Evolutionary conservation across 2,329 filamentous ascomycete genomes (phyloP), one percentile per base, ranked within the genome.

Genomic region (Colletotrichum echinochloae): DNA sequence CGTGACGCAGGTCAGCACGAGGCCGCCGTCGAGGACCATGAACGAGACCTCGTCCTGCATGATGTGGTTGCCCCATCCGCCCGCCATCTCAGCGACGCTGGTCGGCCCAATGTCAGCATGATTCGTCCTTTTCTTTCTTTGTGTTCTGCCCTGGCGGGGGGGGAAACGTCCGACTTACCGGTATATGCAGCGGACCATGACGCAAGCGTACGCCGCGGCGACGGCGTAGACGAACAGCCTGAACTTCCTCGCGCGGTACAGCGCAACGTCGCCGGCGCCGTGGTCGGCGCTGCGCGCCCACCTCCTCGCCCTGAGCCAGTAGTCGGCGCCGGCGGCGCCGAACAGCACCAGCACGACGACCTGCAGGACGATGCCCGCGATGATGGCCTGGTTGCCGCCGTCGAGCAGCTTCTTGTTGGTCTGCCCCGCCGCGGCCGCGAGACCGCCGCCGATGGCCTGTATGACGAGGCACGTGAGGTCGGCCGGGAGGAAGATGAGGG

Each of bases 21-120:
- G 84, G 65, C 81, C 81, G 71, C 75, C 75, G 74, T 91, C 89
- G 48, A 91, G 83, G 16, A 87, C 84, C 70, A 90, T 83, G 74
- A 91, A 91, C 23, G 85, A 86, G 54, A 82, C 80, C 80, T 91
- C 82, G 77, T 90, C 84, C 73, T 89, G 87, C 88, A 91, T 91
- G 76, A 91, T 87, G 20, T 82, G 76, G 79, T 89, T 90, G 12
- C 86, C 87, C 88, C 89, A 91, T 26, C 89, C 89, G 33, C 87
- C 87, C 2, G 86, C 85, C 87, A 91, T 90, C 77, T 91, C 89
- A 1, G 85, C 86, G 63, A 91, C 87, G 74, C 88, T 89, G 63
- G 30, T 2, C 1, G n/a, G n/a, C 8, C 23, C 7, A 4, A n/a
- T 44, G 56, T 71, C n/a, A 68, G 64, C 35, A 39, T 11, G 1